Evolutionary conservation across 1,139 yeast species (phyloP).

Genomic region (Meyerozyma elateridarum): DNA sequence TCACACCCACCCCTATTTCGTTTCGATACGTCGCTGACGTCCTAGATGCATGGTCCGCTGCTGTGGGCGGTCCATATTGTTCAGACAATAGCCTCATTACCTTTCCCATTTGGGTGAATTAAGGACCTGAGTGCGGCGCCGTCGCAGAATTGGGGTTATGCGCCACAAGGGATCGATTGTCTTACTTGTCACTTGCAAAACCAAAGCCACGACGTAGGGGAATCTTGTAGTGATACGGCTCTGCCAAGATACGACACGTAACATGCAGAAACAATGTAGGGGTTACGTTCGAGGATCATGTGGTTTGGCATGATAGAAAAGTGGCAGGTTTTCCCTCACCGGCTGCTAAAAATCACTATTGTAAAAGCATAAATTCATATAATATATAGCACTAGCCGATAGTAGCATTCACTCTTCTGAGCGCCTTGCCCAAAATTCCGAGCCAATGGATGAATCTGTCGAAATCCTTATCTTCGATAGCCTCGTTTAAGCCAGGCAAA

Average conservation of each 20-base stretch:
- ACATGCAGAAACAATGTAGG: too few relatives aligned
- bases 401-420: constrained; percentile 23
- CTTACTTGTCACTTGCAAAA: too few relatives aligned
- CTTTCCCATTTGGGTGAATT: constrained; percentile 1
- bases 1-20: too few relatives aligned
- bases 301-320: constrained; percentile 1
- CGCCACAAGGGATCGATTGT: too few relatives aligned
- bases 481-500: constrained; percentile 76
- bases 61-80: too few relatives aligned
- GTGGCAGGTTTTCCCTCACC: not conserved
- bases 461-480: constrained; percentile 64
- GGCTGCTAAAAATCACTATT: too few relatives aligned
- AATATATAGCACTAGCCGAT: not conserved
- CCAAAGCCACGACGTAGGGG: too few relatives aligned
- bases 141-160: too few relatives aligned
- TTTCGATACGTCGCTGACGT: too few relatives aligned
- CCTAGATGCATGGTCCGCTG: too few relatives aligned
- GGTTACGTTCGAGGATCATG: too few relatives aligned
- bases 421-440: constrained; percentile 38
- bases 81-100: not conserved
- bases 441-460: constrained; percentile 55
- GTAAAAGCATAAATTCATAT: constrained; percentile 3
- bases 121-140: constrained; percentile 1
- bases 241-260: not conserved
- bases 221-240: too few relatives aligned